Conservation (phyloP, 1,139 yeast genomes). For the Wickerhamomyces sp. region DNA sequence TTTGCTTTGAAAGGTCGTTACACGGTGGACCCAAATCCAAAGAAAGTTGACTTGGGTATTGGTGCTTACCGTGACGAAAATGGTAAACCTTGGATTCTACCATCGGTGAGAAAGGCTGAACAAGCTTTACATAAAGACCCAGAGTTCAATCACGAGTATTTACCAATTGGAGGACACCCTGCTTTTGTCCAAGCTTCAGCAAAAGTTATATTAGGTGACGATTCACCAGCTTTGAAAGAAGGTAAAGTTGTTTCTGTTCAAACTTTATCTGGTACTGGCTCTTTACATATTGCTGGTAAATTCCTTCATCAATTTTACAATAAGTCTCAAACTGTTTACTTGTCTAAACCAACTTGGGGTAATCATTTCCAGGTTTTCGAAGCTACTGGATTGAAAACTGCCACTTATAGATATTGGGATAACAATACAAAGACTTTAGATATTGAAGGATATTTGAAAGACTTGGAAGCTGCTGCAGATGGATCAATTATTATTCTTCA, state of each 20-base stretch:
- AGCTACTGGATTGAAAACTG: conserved; percentile 58
- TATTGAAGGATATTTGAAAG: conserved; percentile 59
- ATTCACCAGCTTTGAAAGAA: conserved; percentile 51
- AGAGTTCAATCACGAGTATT: conserved; percentile 83
- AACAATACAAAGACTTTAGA: conserved; percentile 58
- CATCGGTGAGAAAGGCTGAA: conserved; percentile 78
- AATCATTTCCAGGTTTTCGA: conserved; percentile 84
- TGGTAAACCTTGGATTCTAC: conserved; percentile 93
- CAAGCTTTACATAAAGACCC: conserved; percentile 47
- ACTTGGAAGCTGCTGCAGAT: conserved; percentile 66
- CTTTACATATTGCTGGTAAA: conserved; percentile 81
- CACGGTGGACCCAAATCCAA: conserved; percentile 54
- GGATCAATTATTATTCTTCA: conserved; percentile 84
- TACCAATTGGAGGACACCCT: conserved; percentile 75
- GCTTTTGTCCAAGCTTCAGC: conserved; percentile 72
- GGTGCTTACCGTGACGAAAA: conserved; percentile 94
- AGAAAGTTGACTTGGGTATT: conserved; percentile 82
- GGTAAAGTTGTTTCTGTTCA: conserved; percentile 70
- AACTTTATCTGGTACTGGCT: conserved; percentile 93
- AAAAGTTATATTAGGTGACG: conserved; percentile 69
- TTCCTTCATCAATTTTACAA: conserved; percentile 53
- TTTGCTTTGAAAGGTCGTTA: conserved; percentile 81
- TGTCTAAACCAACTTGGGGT: conserved; percentile 95
- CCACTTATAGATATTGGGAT: conserved; percentile 80
- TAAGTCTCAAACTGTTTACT: conserved; percentile 49